These are phyloP conservation scores for Omphalotus olearius DNA, from an alignment of 1,284 basidiomycete genomes.

Conservation along the genomic window DNA sequence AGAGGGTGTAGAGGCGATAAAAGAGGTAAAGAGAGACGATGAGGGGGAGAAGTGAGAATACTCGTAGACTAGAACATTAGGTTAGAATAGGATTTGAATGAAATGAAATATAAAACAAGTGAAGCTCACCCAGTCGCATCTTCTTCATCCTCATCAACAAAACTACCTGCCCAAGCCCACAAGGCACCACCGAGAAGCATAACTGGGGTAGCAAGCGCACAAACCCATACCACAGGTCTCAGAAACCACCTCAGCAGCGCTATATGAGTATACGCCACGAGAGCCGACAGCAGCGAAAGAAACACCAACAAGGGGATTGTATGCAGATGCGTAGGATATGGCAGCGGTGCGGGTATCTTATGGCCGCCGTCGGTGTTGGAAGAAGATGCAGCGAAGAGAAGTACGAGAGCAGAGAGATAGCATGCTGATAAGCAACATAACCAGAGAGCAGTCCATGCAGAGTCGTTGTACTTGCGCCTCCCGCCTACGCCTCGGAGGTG, in stretches of 20 bases:
- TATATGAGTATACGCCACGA: slow-evolving; percentile 74
- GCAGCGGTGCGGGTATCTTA: slow-evolving; percentile 30
- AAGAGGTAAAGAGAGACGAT: slow-evolving; percentile 68
- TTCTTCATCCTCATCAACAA: slow-evolving; percentile 78
- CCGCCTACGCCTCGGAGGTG: slow-evolving; percentile 31
- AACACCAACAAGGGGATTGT: slow-evolving; percentile 83
- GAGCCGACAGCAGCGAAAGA: slow-evolving; percentile 69
- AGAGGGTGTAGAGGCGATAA: slow-evolving; percentile 64
- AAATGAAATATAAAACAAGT: slow-evolving; percentile 1
- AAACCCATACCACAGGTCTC: slow-evolving; percentile 77
- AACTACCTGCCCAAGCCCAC: slow-evolving; percentile 88
- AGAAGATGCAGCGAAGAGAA: slow-evolving; percentile 47
- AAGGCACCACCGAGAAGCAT: slow-evolving; percentile 78
- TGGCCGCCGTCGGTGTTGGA: slow-evolving; percentile 22
- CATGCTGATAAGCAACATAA: slow-evolving; percentile 54
- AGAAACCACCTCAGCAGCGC: slow-evolving; percentile 76
- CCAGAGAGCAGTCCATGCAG: slow-evolving; percentile 67
- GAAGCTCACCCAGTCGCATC: slow-evolving; percentile 71
- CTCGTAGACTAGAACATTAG: slow-evolving; percentile 45
- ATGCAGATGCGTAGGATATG: slow-evolving; percentile 76
- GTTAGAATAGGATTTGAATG: not conserved
- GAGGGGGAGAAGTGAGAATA: slow-evolving; percentile 78
- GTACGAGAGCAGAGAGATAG: slow-evolving; percentile 56
- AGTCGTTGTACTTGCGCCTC: slow-evolving; percentile 68
- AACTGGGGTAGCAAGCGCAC: slow-evolving; percentile 76